Base-by-base conservation (phyloP, 176 grass and related monocot species). In the Oryza punctata region DNA sequence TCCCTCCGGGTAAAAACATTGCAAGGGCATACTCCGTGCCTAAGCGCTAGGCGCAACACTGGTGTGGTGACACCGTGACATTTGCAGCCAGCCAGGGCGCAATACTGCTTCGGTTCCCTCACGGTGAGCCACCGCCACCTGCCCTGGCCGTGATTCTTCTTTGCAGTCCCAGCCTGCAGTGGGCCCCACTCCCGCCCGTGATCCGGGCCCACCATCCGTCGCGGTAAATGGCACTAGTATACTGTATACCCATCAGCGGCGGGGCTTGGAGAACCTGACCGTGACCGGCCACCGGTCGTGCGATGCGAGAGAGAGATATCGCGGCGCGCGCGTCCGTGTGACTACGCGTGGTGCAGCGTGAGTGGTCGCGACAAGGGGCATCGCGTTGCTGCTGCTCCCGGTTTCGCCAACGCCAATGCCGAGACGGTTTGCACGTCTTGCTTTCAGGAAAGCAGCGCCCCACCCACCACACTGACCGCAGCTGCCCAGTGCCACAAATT, bases 401-500 rank as follows among this genome's bases (percentile, higher is more conserved):
- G 29, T 37, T 1, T 41, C 40, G 40, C 40, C 40, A 41, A 41
- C 66, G 81, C 35, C 67, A 18, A 29, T 43, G 77, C 77, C 63
- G 40, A 47, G 84, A 81, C 61, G 83, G 86, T 86, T 85, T 70
- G 70, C 75, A 87, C 73, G 69, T 82, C 90, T 87, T 74, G 79
- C 72, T 76, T 86, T 87, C 67, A 83, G 37, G 82, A 89, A 93
- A 93, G 90, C 80, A n/a, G 91, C 88, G 45, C n/a, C 46, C 69
- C 84, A 88, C 79, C 90, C 10, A n/a, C 46, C 13, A 4, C 13
- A 4, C 45, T 47, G 45, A 4, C 45, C 28, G 59, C 69, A 8
- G 4, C 11, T 37, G 1, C 35, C 24, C 15, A 13, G 43, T 3
- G 40, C 40, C 9, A 35, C 9, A 10, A 41, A 35, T 35, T 35